Percentiles rank a stretch among this genome's conserved stretches.
phyloP scores from a whole-genome alignment of 371 early-diverging fungal genomes.

The Mortierella sp. region DNA sequence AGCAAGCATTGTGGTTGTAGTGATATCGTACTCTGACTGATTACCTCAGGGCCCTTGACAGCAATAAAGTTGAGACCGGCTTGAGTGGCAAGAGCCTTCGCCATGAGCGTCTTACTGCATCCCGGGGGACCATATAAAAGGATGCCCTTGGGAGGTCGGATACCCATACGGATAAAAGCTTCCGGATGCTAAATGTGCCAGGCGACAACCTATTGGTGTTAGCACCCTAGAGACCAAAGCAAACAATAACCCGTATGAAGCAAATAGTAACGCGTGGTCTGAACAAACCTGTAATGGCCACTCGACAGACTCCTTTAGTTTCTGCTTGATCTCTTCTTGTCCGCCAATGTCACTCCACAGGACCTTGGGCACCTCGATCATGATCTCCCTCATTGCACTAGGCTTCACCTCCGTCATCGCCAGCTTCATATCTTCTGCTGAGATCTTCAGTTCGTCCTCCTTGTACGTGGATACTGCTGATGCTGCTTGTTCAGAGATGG shows the following conservation, averaged over 20 bases:
- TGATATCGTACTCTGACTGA: too few relatives aligned
- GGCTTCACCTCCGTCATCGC: constrained; percentile 83
- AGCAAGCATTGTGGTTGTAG: too few relatives aligned
- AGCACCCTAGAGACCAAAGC: neutral
- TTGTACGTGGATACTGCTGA: neutral
- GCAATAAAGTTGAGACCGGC: constrained; percentile 97
- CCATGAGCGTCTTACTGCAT: constrained; percentile 97
- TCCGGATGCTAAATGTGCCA: constrained; percentile 78
- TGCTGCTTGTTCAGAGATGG: constrained; percentile 11
- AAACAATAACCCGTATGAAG: too few relatives aligned
- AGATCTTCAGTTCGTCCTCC: constrained; percentile 40
- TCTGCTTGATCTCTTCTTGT: constrained; percentile 92
- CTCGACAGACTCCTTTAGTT: constrained; percentile 97
- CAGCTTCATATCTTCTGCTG: constrained; percentile 60
- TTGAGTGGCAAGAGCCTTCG: constrained; percentile 98
- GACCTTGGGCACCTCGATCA: constrained; percentile 95
- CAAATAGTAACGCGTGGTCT: neutral
- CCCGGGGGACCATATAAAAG: constrained; percentile 98
- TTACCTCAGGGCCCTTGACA: constrained; percentile 96
- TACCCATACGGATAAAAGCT: constrained; percentile 86
- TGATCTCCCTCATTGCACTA: constrained; percentile 97
- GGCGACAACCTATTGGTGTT: neutral
- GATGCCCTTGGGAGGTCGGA: constrained; percentile 96
- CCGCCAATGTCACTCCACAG: constrained; percentile 99
- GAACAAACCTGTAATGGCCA: constrained; percentile 91